Evolutionary conservation across 352 stramenopile species (phyloP), one percentile per base, ranked within the genome.

Genomic region (Pythium monospermum): DNA sequence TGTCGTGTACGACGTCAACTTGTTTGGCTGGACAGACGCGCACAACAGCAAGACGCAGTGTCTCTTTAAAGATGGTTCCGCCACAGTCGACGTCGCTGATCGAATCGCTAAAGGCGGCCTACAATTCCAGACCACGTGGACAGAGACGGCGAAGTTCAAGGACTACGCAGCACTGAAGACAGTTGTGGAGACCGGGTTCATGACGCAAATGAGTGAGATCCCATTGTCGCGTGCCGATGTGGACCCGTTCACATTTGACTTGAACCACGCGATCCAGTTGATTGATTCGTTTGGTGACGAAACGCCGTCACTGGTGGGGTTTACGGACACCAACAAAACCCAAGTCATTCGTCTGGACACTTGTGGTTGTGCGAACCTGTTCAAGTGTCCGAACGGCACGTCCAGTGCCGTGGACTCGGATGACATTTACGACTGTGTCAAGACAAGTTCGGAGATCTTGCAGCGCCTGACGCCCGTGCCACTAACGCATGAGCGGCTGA

Each of bases 351-450:
- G 92, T 12, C 61, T 97, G 2, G 93, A 98, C 56, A 83, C 95
- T 16, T 98, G 95, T 57, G 79, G 94, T 28, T 99, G 96, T 53
- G 75, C 96, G 49, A 68, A 89, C 28, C 68, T 98, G 42, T 71
- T 97, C 42, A 88, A 95, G 49, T 99, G 96, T 59, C 96, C 95
- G 4, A 98, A 98, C 57, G 95, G 88, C 37, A 99, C 96, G 4
- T 81, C 59, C 2, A 87, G 77, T 0, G 42, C 53, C 6, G 48
- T 68, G 26, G 85, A 87, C 1, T 80, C 84, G 6, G 73, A 78
- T 25, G 66, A 76, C 37, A 85, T 98, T 15, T 82, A 82, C 51
- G 66, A 96, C 49, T 99, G 95, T 62, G 61, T 87, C n/a, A 91
- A 95, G 48, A 90, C 83, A 2, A 83, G 87, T 5, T 71, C 91